Conservation (phyloP, 371 early-diverging fungal genomes). For the Mucor plumbeus region DNA sequence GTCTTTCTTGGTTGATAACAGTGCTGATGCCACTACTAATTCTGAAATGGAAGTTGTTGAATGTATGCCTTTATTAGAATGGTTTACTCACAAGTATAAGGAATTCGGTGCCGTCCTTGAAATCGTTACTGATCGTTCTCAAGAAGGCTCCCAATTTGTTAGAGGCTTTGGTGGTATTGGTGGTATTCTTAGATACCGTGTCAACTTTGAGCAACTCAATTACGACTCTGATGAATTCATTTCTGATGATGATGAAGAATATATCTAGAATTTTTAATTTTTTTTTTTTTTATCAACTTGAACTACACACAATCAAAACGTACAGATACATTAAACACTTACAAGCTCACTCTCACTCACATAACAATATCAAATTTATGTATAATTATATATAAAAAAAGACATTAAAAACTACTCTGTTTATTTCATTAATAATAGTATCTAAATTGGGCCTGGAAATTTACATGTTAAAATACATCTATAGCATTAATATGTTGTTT, state of each 20-base stretch:
- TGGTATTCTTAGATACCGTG: constrained; percentile 96
- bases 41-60: constrained; percentile 82
- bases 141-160: constrained; percentile 99
- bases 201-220: constrained; percentile 73
- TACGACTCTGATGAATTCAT: constrained; percentile 57
- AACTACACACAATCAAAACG: background rate
- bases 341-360: background rate
- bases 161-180: constrained; percentile 99
- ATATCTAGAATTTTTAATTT: constrained; percentile 10
- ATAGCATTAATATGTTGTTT: background rate
- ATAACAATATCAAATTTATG: background rate
- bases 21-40: constrained; percentile 49
- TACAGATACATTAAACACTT: no score
- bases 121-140: constrained; percentile 97
- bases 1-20: constrained; percentile 51
- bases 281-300: constrained; percentile 4
- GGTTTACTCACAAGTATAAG: constrained; percentile 99
- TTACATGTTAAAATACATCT: background rate
- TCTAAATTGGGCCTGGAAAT: constrained; percentile 3
- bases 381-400: constrained; percentile 1
- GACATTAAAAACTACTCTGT: background rate
- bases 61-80: constrained; percentile 89
- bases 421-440: constrained; percentile 17
- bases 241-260: constrained; percentile 42
- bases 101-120: constrained; percentile 93